Percentiles rank a stretch among this genome's conserved stretches.
Evolutionary conservation across 768 basidiomycete genomes (phyloP).

Genomic region (Amanita brunnescens): DNA sequence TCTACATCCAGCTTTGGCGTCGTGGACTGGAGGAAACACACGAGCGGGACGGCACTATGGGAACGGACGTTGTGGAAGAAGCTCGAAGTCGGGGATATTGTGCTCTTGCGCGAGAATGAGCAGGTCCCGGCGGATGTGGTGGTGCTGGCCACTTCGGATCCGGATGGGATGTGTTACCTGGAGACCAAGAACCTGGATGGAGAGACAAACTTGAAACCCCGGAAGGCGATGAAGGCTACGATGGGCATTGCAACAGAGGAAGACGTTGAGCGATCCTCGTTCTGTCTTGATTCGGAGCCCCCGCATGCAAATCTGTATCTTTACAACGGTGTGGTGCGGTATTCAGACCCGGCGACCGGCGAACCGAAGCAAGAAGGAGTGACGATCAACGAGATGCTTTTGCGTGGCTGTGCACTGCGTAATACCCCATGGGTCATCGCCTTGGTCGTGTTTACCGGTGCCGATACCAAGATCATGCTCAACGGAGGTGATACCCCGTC

Average conservation of each 20-base stretch:
- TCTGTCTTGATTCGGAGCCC: slow-evolving; percentile 87
- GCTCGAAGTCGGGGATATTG: slow-evolving; percentile 93
- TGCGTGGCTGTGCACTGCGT: slow-evolving; percentile 84
- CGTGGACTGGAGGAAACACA: slow-evolving; percentile 68
- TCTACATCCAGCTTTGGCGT: slow-evolving; percentile 59
- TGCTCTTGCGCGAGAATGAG: slow-evolving; percentile 85
- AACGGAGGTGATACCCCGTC: slow-evolving; percentile 91
- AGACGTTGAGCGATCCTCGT: slow-evolving; percentile 80
- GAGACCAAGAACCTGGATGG: slow-evolving; percentile 99
- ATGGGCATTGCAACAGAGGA: slow-evolving; percentile 74
- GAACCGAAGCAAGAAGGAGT: slow-evolving; percentile 60
- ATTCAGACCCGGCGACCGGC: slow-evolving; percentile 42
- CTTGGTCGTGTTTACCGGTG: slow-evolving; percentile 88
- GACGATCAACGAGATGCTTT: slow-evolving; percentile 86
- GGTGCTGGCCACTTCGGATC: slow-evolving; percentile 85
- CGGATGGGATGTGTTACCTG: slow-evolving; percentile 88
- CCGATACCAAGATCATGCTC: slow-evolving; percentile 87
- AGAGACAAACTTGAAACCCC: slow-evolving; percentile 92
- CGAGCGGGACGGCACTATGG: slow-evolving; percentile 73
- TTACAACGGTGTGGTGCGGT: slow-evolving; percentile 81
- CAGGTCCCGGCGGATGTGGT: slow-evolving; percentile 96
- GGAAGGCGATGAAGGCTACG: slow-evolving; percentile 70
- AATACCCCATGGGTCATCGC: slow-evolving; percentile 93
- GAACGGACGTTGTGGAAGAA: slow-evolving; percentile 98
- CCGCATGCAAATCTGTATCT: slow-evolving; percentile 90